Evolutionary conservation across 2,329 filamentous ascomycete genomes (phyloP).

Genomic region (Exophiala xenobiotica): DNA sequence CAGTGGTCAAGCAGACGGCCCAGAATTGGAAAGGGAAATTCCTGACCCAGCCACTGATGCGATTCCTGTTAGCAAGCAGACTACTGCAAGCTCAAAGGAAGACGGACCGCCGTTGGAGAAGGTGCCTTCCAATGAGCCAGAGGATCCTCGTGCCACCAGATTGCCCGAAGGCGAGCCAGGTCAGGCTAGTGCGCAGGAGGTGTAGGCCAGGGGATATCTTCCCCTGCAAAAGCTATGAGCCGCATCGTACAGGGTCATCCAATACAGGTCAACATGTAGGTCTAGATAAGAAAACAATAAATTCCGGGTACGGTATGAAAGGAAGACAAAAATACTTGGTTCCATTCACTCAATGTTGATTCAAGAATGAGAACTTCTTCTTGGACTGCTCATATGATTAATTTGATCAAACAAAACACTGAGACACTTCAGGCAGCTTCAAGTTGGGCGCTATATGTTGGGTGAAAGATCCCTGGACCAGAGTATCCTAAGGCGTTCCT

Average conservation of each 20-base stretch:
- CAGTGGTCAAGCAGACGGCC: conserved; percentile 16
- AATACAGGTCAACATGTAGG: neutral
- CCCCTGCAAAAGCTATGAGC: neutral
- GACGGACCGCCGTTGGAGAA: conserved; percentile 16
- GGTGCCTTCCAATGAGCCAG: conserved; percentile 7
- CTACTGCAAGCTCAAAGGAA: conserved; percentile 21
- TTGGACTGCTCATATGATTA: neutral
- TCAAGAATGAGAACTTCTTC: neutral
- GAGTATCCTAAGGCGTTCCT: too few relatives aligned
- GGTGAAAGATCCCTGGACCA: too few relatives aligned
- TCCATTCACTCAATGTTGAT: too few relatives aligned
- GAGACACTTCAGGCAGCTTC: too few relatives aligned
- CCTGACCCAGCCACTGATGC: conserved; percentile 21
- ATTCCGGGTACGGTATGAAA: neutral
- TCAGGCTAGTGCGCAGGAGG: conserved; percentile 21
- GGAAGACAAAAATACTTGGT: too few relatives aligned
- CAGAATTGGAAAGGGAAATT: conserved; percentile 24
- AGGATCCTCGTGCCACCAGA: conserved; percentile 6
- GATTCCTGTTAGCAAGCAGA: conserved; percentile 25
- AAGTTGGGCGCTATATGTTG: too few relatives aligned
- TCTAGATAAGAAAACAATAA: neutral
- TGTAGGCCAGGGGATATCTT: conserved; percentile 5
- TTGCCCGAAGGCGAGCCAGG: conserved; percentile 23
- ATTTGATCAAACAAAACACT: too few relatives aligned
- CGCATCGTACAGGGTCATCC: neutral